phyloP scores from a whole-genome alignment of 352 stramenopile species.

The Hyaloperonospora arabidopsidis region DNA sequence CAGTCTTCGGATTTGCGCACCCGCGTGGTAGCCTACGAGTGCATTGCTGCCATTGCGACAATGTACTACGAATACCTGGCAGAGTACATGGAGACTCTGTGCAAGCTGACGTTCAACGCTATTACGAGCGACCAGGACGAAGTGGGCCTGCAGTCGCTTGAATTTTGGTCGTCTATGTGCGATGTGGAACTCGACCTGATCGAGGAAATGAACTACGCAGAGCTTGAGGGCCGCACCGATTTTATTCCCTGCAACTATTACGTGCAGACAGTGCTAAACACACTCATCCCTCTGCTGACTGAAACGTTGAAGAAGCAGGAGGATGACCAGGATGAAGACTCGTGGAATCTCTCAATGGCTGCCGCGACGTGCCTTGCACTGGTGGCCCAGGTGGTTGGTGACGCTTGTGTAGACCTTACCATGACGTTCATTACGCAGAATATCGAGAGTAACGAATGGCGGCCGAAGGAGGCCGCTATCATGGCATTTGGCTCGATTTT shows the following conservation, averaged over 20 bases:
- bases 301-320: conserved; percentile 94
- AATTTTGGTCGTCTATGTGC: conserved; percentile 97
- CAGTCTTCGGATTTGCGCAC: conserved; percentile 83
- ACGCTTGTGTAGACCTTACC: conserved; percentile 86
- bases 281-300: conserved; percentile 89
- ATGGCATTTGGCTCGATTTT: conserved; percentile 96
- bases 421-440: conserved; percentile 93
- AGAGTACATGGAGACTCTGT: conserved; percentile 95
- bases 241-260: conserved; percentile 82
- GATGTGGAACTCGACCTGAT: conserved; percentile 93
- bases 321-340: conserved; percentile 90
- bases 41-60: conserved; percentile 89
- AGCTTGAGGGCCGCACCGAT: conserved; percentile 43
- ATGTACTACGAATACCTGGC: conserved; percentile 96
- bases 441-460: conserved; percentile 93
- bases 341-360: conserved; percentile 92
- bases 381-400: conserved; percentile 89
- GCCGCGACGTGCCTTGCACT: conserved; percentile 89
- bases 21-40: conserved; percentile 91
- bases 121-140: conserved; percentile 89
- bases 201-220: conserved; percentile 86
- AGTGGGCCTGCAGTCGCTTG: conserved; percentile 92
- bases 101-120: conserved; percentile 90
- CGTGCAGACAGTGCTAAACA: conserved; percentile 77
- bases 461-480: conserved; percentile 91